These are phyloP conservation scores for Litchi chinensis DNA, from an alignment of 345 rosid genomes.

Conservation along the genomic window DNA sequence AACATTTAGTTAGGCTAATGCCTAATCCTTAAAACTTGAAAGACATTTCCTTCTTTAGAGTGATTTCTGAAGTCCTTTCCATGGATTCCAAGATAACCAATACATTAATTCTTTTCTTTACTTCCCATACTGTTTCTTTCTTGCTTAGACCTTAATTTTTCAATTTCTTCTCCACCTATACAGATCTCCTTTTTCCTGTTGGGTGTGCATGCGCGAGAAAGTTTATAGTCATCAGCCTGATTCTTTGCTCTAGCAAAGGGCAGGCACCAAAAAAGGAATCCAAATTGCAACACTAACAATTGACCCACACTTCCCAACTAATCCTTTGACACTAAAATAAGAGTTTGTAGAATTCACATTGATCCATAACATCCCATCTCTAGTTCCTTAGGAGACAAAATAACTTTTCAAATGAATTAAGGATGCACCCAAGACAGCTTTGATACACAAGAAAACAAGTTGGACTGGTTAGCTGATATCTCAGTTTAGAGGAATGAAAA, in stretches of 20 bases:
- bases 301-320: no score
- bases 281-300: no score
- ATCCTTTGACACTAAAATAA: no score
- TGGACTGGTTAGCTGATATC: background rate
- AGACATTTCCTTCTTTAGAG: background rate
- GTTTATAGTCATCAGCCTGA: no score
- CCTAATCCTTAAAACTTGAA: background rate
- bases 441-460: background rate
- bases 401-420: background rate
- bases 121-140: no score
- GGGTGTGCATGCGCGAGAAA: no score
- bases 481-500: background rate
- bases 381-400: background rate
- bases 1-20: background rate
- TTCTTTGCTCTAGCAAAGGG: no score
- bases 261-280: no score
- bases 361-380: constrained; percentile 6
- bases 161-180: background rate
- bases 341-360: background rate
- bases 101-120: no score
- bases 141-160: no score
- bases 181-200: background rate
- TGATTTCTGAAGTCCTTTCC: background rate
- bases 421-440: background rate
- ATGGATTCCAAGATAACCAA: no score